Evolutionary conservation across 805 yeast genomes (phyloP).

Genomic region (Starmerella scarabaei): DNA sequence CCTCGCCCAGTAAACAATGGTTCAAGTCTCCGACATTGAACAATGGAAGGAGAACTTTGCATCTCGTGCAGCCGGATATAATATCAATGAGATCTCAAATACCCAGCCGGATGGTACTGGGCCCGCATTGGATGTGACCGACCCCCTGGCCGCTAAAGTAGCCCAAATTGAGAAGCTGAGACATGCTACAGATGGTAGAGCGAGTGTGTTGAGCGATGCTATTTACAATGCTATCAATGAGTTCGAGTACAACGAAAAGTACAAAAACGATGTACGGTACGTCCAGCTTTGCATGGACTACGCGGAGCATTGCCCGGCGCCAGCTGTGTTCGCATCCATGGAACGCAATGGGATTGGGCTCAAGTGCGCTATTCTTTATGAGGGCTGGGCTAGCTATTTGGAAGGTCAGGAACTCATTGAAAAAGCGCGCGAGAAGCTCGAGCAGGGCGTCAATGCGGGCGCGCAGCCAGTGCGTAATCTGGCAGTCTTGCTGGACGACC

Average conservation of each 20-base stretch:
- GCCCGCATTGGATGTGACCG: not conserved
- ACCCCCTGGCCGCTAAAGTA: not conserved
- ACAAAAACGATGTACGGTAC: constrained; percentile 73
- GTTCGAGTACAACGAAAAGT: constrained; percentile 46
- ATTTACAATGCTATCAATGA: no score
- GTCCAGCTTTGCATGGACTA: constrained; percentile 72
- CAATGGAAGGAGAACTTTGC: constrained; percentile 38
- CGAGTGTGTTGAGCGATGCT: no score
- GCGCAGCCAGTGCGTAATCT: constrained; percentile 46
- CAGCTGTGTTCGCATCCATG: constrained; percentile 55
- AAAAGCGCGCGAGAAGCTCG: constrained; percentile 50
- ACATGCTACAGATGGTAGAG: not conserved
- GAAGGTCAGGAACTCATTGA: constrained; percentile 36
- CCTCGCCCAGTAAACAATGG: constrained; percentile 1
- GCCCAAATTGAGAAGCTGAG: not conserved
- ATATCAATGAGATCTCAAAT: not conserved
- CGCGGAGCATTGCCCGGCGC: constrained; percentile 52
- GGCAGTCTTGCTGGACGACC: not conserved
- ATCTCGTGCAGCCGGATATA: constrained; percentile 3
- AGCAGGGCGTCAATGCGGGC: constrained; percentile 40
- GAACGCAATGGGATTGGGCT: constrained; percentile 59
- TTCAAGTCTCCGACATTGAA: constrained; percentile 30
- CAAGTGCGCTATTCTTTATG: constrained; percentile 58
- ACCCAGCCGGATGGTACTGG: not conserved
- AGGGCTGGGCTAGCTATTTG: constrained; percentile 55